These are phyloP conservation scores for Rosa persica DNA, from an alignment of 306 rosid genomes.

Conservation along the genomic window DNA sequence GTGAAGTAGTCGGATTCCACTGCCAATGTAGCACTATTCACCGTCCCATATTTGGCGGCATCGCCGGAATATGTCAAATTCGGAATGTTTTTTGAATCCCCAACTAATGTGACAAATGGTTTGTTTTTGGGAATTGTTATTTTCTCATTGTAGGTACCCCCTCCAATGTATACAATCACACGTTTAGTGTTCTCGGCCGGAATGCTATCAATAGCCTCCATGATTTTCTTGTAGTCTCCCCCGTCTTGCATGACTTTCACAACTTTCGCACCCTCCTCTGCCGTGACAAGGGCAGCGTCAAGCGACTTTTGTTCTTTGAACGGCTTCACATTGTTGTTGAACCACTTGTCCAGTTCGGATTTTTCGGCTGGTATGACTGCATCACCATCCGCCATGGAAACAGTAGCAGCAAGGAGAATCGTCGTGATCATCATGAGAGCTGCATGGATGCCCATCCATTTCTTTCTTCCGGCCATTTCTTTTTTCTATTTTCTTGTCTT, in stretches of 20 bases:
- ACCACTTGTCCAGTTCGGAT: conserved; percentile 39
- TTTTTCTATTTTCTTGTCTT: background rate
- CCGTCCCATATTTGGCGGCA: conserved; percentile 46
- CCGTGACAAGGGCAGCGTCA: conserved; percentile 40
- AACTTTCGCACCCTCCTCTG: conserved; percentile 35
- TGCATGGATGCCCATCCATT: conserved; percentile 3
- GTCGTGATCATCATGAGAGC: conserved; percentile 6
- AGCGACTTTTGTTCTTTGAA: conserved; percentile 13
- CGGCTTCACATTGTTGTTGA: conserved; percentile 24
- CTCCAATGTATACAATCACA: conserved; percentile 49
- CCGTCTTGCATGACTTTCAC: conserved; percentile 50
- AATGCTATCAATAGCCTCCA: conserved; percentile 48
- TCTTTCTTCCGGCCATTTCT: conserved; percentile 31
- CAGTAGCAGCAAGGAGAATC: background rate
- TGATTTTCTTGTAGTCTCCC: conserved; percentile 50
- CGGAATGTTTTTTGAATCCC: conserved; percentile 31
- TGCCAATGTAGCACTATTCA: conserved; percentile 54
- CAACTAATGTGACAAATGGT: conserved; percentile 53
- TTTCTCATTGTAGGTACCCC: conserved; percentile 58
- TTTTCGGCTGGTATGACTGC: conserved; percentile 27
- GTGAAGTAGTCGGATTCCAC: conserved; percentile 37
- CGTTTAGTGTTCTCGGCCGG: conserved; percentile 46
- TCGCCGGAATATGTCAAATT: conserved; percentile 43
- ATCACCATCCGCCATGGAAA: conserved; percentile 23
- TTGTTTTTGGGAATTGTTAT: conserved; percentile 36